Evolutionary conservation across 306 rosid genomes (phyloP), one percentile per base, ranked within the genome.

Genomic region (Corylus americana): DNA sequence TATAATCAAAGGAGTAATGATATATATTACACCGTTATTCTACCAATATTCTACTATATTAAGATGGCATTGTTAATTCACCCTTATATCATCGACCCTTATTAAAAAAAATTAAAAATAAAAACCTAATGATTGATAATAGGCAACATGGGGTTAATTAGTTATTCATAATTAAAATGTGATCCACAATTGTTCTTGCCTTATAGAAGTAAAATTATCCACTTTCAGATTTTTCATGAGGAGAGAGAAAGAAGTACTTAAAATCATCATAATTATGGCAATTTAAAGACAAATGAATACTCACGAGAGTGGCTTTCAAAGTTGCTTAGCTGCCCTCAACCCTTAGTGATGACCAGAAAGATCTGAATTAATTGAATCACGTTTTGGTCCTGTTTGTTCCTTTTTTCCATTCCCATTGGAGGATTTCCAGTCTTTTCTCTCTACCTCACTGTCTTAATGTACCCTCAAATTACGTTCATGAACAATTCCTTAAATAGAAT

Each of bases 341-440:
- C 16, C 11, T 48, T 51, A 48, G 20, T 54, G 20, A 69, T 70
- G 74, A 50, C 83, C 4, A 69, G 5, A 77, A 75, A 45, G 63
- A 44, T 12, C 76, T 58, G 1, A 31, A 75, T 84, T 59, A 78
- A 67, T 76, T 78, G 82, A 81, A 83, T 77, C 89, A 81, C 80
- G 77, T 83, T 86, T 82, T 74, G 55, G 6, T 73, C 20, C 71
- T 22, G 22, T 22, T 22, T 54, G 62, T 16, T 22, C n/a, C 70
- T 29, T 31, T 74, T 63, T 74, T 73, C 55, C 77, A 67, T 55
- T 72, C 75, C 55, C 18, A 72, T 67, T 11, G 11, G 66, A 59
- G 14, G 35, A 25, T 35, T 25, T 59, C 45, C 8, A 42, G 45
- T 42, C 45, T 42, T 42, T 42, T 42, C 35, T 31, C 35, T 31